phyloP scores from a whole-genome alignment of 257 asterid genomes.

The Osmanthus fragrans region DNA sequence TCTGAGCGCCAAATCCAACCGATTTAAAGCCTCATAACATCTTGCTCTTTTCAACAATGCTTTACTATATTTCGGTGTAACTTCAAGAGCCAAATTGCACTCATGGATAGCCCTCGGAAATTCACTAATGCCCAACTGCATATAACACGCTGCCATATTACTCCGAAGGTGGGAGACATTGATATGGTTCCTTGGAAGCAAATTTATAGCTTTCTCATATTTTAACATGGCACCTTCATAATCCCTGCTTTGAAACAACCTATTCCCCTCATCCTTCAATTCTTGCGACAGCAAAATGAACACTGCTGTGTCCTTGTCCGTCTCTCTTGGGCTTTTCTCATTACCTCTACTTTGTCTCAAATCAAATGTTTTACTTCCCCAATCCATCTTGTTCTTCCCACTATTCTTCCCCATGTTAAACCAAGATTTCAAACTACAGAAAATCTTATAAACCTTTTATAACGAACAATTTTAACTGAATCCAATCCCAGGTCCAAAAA shows the following conservation, averaged over 20 bases:
- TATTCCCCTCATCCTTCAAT: conserved; percentile 75
- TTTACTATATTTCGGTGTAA: conserved; percentile 79
- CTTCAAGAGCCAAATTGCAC: conserved; percentile 89
- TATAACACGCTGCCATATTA: conserved; percentile 80
- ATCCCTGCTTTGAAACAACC: conserved; percentile 68
- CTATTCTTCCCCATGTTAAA: conserved; percentile 58
- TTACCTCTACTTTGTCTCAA: conserved; percentile 26
- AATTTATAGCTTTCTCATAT: conserved; percentile 70
- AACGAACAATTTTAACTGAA: conserved; percentile 18
- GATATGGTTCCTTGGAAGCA: conserved; percentile 79
- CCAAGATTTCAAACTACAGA: conserved; percentile 33
- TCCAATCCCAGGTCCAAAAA: conserved; percentile 15
- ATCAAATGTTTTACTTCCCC: conserved; percentile 48
- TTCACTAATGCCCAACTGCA: conserved; percentile 81
- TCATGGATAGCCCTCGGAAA: conserved; percentile 80
- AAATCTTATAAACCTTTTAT: conserved; percentile 14
- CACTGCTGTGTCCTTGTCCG: conserved; percentile 61
- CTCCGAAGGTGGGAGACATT: conserved; percentile 76
- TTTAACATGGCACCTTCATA: conserved; percentile 72
- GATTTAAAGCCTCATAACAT: conserved; percentile 82
- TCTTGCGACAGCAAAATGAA: conserved; percentile 69
- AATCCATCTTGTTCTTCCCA: conserved; percentile 41
- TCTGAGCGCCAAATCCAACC: conserved; percentile 69
- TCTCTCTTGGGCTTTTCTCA: conserved; percentile 40
- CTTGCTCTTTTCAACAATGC: conserved; percentile 86